These are phyloP conservation scores for Ophidiomyces ophidiicola DNA, from an alignment of 2,329 filamentous ascomycete genomes.

Conservation along the genomic window DNA sequence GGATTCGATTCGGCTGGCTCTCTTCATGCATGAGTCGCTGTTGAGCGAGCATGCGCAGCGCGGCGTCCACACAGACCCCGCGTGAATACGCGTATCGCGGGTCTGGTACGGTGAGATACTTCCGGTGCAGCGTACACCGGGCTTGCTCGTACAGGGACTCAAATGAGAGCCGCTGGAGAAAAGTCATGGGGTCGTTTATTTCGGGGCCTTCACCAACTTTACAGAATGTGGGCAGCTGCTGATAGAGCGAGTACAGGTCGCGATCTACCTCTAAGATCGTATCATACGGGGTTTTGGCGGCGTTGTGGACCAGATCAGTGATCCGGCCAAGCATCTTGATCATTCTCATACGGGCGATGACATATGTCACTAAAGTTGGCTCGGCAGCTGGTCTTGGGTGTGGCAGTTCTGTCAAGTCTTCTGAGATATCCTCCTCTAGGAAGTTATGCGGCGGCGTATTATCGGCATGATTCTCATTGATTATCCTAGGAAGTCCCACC, in stretches of 20 bases:
- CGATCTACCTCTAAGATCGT: constrained; percentile 17
- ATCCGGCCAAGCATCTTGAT: constrained; percentile 14
- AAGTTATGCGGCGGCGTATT: constrained; percentile 31
- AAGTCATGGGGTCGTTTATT: constrained; percentile 8
- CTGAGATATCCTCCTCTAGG: constrained; percentile 31
- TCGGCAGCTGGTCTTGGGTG: constrained; percentile 20
- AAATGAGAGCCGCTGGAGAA: constrained; percentile 22
- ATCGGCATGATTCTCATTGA: constrained; percentile 29
- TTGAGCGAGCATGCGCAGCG: constrained; percentile 33
- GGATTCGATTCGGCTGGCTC: constrained; percentile 29
- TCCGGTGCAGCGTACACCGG: constrained; percentile 27
- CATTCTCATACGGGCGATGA: constrained; percentile 11
- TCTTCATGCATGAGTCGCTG: constrained; percentile 36
- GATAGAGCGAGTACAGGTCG: constrained; percentile 16
- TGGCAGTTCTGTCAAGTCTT: constrained; percentile 24
- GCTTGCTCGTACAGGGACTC: constrained; percentile 25
- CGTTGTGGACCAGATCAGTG: constrained; percentile 13
- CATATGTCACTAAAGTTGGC: constrained; percentile 18
- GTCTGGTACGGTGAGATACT: constrained; percentile 26
- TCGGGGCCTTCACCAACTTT: constrained; percentile 12
- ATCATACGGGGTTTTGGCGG: constrained; percentile 13
- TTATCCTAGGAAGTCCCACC: constrained; percentile 29
- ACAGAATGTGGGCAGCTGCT: constrained; percentile 15
- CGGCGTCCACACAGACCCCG: constrained; percentile 35
- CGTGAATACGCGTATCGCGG: constrained; percentile 31